Conservation (phyloP, 768 basidiomycete species). For the Lyophyllum shimeji region DNA sequence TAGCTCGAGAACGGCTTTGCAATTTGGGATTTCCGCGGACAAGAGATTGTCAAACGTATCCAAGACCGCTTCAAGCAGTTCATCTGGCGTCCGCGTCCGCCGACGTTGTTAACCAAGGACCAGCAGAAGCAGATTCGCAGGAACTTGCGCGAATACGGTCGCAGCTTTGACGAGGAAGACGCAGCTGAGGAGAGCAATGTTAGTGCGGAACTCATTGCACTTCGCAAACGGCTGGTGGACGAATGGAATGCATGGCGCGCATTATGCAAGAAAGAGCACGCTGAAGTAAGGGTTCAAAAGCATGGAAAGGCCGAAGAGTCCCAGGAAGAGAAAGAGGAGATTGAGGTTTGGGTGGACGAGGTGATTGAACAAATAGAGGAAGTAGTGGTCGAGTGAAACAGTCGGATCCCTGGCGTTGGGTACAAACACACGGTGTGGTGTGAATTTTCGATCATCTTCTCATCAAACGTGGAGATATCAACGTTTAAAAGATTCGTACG, state of each 20-base stretch:
- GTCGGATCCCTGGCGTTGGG: slow-evolving; percentile 11
- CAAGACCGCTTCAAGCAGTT: slow-evolving; percentile 98
- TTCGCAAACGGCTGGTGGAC: slow-evolving; percentile 87
- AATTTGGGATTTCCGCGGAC: slow-evolving; percentile 98
- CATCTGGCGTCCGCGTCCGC: slow-evolving; percentile 96
- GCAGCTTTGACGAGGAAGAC: slow-evolving; percentile 94
- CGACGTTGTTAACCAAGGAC: slow-evolving; percentile 82
- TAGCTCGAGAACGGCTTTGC: slow-evolving; percentile 96
- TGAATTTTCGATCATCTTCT: slow-evolving; percentile 15
- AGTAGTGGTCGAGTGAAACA: slow-evolving; percentile 54
- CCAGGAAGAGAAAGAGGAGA: slow-evolving; percentile 73
- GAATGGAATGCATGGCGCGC: slow-evolving; percentile 99
- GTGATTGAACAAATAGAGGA: slow-evolving; percentile 91
- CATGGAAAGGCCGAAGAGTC: slow-evolving; percentile 15
- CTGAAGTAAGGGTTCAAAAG: slow-evolving; percentile 12
- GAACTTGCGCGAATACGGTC: slow-evolving; percentile 89
- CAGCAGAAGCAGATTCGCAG: slow-evolving; percentile 83
- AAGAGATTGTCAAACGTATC: slow-evolving; percentile 86
- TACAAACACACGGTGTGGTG: slow-evolving; percentile 15
- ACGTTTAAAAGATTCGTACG: slow-evolving; percentile 9
- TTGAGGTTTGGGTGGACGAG: slow-evolving; percentile 92
- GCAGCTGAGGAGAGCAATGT: slow-evolving; percentile 93
- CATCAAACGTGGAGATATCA: slow-evolving; percentile 18
- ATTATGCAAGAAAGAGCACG: slow-evolving; percentile 41
- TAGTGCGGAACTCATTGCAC: slow-evolving; percentile 89